Base-by-base conservation (phyloP, 1,284 basidiomycete genomes). In the Xanthoconium separans region DNA sequence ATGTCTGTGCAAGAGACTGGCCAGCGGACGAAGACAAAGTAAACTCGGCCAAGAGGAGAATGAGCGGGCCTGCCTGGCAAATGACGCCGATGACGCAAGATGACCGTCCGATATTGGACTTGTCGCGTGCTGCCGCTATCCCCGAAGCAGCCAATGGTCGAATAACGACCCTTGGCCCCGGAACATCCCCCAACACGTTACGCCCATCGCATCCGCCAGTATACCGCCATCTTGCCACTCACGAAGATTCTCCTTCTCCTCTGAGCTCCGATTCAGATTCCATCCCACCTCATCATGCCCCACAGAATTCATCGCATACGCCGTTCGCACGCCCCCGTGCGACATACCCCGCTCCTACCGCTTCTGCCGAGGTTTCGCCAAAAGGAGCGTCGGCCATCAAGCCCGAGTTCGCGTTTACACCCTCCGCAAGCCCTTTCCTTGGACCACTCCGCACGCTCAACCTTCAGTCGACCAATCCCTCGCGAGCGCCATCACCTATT, bases 371-470 rank as follows among this genome's bases (percentile, higher is more conserved):
- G 10, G 40, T 65, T 47, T 69, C 65, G 18, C 70, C 64, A 30
- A 70, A 56, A 50, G 64, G 59, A 7, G 24, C 45, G 9, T 49
- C 66, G 48, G 53, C 44, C 40, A 51, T 62, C 50, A 71, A 69
- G 46, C 59, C 68, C 36, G 73, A 75, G 48, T 73, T 73, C 59
- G 57, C 71, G 6, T 77, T 70, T 58, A 86, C 84, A 10, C 85
- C 85, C 2, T 83, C 81, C n/a, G 89, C 89, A 0, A 89, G 85
- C 58, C 93, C 93, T 1, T 93, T 94, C 72, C 79, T 95, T 18
- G 90, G 88, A 0, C 88, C 91, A 5, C 76, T 96, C 68, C 82
- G 87, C 53, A 86, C 82, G 22, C 77, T 91, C 54, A 84, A 88
- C 61, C 79, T 90, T 42, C 85, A 89, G 61, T 86, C 84, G 1